phyloP scores from a whole-genome alignment of 2,329 filamentous ascomycete species.

The Exophiala viscosa region DNA sequence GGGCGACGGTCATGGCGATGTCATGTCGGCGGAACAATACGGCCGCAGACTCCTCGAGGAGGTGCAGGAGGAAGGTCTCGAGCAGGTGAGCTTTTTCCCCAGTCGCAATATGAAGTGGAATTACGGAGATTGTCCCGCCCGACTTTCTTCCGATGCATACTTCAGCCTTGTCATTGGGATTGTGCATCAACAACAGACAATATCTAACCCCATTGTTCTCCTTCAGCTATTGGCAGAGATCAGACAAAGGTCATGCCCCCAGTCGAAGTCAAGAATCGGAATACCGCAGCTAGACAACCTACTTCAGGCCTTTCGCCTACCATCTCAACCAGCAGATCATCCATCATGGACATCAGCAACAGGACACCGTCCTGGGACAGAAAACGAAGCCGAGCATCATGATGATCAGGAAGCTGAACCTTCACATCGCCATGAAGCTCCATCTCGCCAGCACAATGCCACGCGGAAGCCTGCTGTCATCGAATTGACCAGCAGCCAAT shows the following conservation, averaged over 20 bases:
- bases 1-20: slow-evolving; percentile 15
- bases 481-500: slow-evolving; percentile 51
- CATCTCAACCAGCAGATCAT: slow-evolving; percentile 3
- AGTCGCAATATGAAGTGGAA: not conserved
- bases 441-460: not conserved
- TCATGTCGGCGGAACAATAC: slow-evolving; percentile 23
- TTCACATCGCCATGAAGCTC: not conserved
- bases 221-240: slow-evolving; percentile 42
- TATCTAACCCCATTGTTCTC: not conserved
- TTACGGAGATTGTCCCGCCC: not conserved
- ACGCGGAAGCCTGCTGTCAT: slow-evolving; percentile 40
- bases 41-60: slow-evolving; percentile 49
- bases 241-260: slow-evolving; percentile 28
- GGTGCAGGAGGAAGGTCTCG: slow-evolving; percentile 47
- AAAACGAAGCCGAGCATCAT: not conserved
- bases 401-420: not conserved
- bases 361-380: not conserved
- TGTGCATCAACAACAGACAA: not conserved
- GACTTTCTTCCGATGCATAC: not conserved
- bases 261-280: slow-evolving; percentile 34
- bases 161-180: slow-evolving; percentile 4
- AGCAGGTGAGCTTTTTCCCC: slow-evolving; percentile 43
- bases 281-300: slow-evolving; percentile 48
- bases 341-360: slow-evolving; percentile 12
- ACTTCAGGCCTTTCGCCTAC: slow-evolving; percentile 36